Evolutionary conservation across 257 asterid species (phyloP).

Genomic region (Parsonsia alboflavescens): DNA sequence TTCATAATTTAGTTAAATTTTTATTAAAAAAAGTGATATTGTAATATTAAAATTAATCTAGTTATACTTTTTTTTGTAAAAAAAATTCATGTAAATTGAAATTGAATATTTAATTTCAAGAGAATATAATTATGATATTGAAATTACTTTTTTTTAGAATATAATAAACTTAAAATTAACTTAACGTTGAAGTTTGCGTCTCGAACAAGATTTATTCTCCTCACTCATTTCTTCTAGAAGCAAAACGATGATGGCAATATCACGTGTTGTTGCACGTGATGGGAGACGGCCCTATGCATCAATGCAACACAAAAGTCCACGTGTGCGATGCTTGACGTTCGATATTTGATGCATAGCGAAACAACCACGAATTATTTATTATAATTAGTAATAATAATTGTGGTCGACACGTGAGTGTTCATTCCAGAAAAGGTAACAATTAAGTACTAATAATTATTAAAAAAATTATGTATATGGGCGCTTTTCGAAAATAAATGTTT

Average conservation of each 20-base stretch:
- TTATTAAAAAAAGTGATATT: too few species aligned
- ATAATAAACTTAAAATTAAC: background rate
- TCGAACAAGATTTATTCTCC: constrained; percentile 12
- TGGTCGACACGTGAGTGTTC: constrained; percentile 4
- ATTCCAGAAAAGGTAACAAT: background rate
- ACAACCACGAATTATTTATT: background rate
- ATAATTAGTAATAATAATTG: background rate
- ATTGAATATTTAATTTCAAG: too few species aligned
- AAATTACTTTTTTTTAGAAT: too few species aligned
- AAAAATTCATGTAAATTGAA: too few species aligned
- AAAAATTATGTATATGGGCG: too few species aligned
- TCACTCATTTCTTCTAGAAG: background rate
- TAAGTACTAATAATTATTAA: too few species aligned
- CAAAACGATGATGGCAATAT: background rate
- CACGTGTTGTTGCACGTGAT: constrained; percentile 8
- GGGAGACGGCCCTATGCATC: background rate
- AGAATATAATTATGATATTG: too few species aligned
- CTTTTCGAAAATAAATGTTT: too few species aligned
- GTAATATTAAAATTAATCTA: too few species aligned
- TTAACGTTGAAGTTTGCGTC: constrained; percentile 22
- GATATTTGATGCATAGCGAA: background rate
- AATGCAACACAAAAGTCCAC: background rate
- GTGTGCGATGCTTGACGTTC: background rate
- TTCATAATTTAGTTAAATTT: too few species aligned
- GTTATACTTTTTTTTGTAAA: too few species aligned